Conservation (phyloP, 176 grass and related monocot species). For the Triticum aestivum region IWGSC_CS_RefSeq_v2.1 NC_057799.1:10653084-10653583, state of each 20-base stretch:
- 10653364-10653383: constrained; percentile 49
- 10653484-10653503: constrained; percentile 80
- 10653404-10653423: constrained; percentile 63
- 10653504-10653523: constrained; percentile 71
- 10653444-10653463: constrained; percentile 61
- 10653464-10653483: constrained; percentile 61
- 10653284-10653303: neutral
- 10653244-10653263: constrained; percentile 66
- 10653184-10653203: constrained; percentile 20
- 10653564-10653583: neutral
- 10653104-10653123: constrained; percentile 36
- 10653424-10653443: constrained; percentile 60
- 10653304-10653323: neutral
- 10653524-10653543: constrained; percentile 56
- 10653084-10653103: constrained; percentile 26
- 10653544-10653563: constrained; percentile 50
- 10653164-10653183: constrained; percentile 24
- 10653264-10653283: constrained; percentile 49
- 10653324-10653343: constrained; percentile 7
- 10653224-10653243: constrained; percentile 60
- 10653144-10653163: constrained; percentile 70
- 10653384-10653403: constrained; percentile 44
- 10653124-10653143: constrained; percentile 60
- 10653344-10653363: constrained; percentile 75
- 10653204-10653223: neutral